Base-by-base conservation (phyloP, 2,329 filamentous ascomycete species). In the Xenosphaeropsis pyriputrescens region DNA sequence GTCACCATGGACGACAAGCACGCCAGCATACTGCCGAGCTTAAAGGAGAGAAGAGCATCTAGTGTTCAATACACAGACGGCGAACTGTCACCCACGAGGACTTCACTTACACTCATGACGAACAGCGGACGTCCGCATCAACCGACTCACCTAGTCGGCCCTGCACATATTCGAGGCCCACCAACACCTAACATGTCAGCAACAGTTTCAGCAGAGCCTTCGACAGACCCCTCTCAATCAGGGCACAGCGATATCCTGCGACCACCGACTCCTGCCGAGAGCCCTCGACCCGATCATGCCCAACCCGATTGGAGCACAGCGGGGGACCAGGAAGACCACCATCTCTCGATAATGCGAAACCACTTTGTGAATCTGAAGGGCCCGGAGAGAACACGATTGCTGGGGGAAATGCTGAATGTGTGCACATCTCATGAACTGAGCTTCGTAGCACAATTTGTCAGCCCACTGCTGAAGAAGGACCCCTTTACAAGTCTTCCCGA, bases 391-490 rank as follows among this genome's bases (percentile, higher is more conserved):
- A 83, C 86, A 50, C 73, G 83, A 30, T 74, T 93, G 50, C 65
- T 98, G 41, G 85, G 85, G 36, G 88, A 94, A 55, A 66, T 98
- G 40, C 65, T 98, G 46, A 93, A 93, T 52, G 72, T 94, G 49
- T 98, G 91, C 63, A 93, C 93, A 49, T 95, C 85, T 50, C 86
- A 93, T 53, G 82, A 93, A 57, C 68, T 98, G 47, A 94, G 86
- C 59, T 96, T 95, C 55, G 88, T 98, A 15, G 85, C 93, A 49
- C 85, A 93, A 56, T 93, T 94, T 59, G 89, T 98, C 48, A 89
- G 85, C 56, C 91, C 91, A 18, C 64, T 93, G 44, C 63, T 98
- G 45, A 95, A 95, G 61, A 94, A 95, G 58, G 91, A 98, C 56
- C 91, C 91, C 0, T 96, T 98, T 52, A 85, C 80, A 36, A 83